Conservation (phyloP, 257 asterid species). For the Solanum bulbocastanum region DNA sequence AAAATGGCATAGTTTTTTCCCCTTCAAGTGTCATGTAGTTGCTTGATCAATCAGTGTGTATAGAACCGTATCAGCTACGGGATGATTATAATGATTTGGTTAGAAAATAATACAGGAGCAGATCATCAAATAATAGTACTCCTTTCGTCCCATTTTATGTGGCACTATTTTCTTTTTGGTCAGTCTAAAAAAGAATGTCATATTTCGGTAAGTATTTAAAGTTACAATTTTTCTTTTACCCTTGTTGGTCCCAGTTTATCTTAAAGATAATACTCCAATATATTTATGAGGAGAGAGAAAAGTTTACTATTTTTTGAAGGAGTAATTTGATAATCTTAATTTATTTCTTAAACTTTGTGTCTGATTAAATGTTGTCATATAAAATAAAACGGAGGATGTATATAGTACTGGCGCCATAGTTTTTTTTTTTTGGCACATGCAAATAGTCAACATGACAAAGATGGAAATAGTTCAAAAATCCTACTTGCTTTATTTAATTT, state of each 20-base stretch:
- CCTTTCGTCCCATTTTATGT: too few relatives aligned
- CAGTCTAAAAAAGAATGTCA: too few relatives aligned
- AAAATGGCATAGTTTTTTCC: background rate
- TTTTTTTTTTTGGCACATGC: conserved; percentile 9
- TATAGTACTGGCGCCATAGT: background rate
- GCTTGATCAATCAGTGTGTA: background rate
- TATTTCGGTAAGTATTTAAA: too few relatives aligned
- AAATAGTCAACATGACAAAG: conserved; percentile 11
- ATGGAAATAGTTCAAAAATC: conserved; percentile 15
- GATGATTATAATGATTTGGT: background rate
- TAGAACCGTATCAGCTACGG: background rate
- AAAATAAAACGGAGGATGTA: background rate
- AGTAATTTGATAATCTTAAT: too few relatives aligned
- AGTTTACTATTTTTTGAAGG: too few relatives aligned
- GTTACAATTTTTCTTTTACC: too few relatives aligned
- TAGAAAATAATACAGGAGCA: background rate
- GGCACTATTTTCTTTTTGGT: too few relatives aligned
- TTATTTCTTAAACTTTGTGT: too few relatives aligned
- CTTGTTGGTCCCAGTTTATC: too few relatives aligned
- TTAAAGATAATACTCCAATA: too few relatives aligned
- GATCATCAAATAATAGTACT: background rate
- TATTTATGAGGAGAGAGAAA: too few relatives aligned
- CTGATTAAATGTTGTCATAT: too few relatives aligned
- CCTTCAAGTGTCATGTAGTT: background rate
- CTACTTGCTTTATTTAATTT: background rate